Conservation (phyloP, 495 filamentous ascomycete genomes). For the Aspergillus conjunctus region DNA sequence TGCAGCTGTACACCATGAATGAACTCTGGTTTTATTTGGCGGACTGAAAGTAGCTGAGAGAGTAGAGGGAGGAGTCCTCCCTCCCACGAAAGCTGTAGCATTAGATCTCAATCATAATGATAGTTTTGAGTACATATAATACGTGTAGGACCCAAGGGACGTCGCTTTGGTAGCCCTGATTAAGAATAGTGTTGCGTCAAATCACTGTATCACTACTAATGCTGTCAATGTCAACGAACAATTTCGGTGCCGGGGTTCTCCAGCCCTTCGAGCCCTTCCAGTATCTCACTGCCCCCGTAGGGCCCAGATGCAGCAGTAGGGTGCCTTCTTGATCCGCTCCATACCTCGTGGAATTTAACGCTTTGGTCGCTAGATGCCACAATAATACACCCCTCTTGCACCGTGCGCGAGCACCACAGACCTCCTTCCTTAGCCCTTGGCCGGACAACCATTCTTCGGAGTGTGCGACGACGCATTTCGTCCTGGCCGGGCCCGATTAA, state of each 20-base stretch:
- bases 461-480: conserved; percentile 1
- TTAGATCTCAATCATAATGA: neutral
- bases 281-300: conserved; percentile 83
- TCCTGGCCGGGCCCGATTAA: conserved; percentile 1
- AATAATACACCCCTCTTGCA: conserved; percentile 89
- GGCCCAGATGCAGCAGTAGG: conserved; percentile 62
- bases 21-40: neutral
- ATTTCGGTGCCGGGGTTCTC: conserved; percentile 66
- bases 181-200: conserved; percentile 14
- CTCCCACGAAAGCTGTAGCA: neutral
- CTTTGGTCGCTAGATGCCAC: conserved; percentile 92
- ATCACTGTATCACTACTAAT: neutral
- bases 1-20: conserved; percentile 16
- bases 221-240: conserved; percentile 35
- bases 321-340: conserved; percentile 65
- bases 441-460: conserved; percentile 25
- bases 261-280: conserved; percentile 83
- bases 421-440: conserved; percentile 53
- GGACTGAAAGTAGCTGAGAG: neutral
- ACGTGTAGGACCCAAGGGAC: neutral
- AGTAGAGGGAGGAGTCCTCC: neutral
- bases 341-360: conserved; percentile 96
- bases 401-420: conserved; percentile 58
- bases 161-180: neutral
- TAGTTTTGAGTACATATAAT: conserved; percentile 14